Evolutionary conservation across 2,329 filamentous ascomycete genomes (phyloP), one percentile per base, ranked within the genome.

Genomic region (Aspergillus awamori): DNA sequence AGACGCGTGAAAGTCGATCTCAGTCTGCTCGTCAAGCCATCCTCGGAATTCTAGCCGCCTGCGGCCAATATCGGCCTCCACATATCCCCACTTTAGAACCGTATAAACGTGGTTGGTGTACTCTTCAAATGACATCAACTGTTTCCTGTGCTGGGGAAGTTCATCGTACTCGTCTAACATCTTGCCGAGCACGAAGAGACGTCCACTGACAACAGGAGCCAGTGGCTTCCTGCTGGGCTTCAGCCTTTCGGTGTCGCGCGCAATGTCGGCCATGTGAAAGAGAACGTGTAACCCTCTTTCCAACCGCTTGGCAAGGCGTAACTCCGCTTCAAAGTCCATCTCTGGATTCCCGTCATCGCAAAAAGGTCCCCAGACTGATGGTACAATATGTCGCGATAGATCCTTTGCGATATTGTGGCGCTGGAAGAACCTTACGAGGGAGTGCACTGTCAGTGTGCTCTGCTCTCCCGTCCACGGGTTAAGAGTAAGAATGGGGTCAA

Each of bases 401-500:
- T 58, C 58, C 15, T 56, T 53, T 11, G 70, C 68, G 5, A 68
- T 68, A 28, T 61, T 58, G 28, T 69, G 65, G 5, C 70, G 70
- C 41, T 65, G 63, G 22, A 68, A 55, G 39, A 68, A 71, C 28
- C 62, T 65, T 51, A 63, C 59, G 8, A 73, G 61, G 24, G 62
- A 67, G 53, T 68, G 62, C 28, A 73, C 65, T 15, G 67, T 71
- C 45, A 72, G 33, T 33, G 61, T 36, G 10, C 15, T 58, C 28
- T 63, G 65, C n/a, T 67, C 63, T 28, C 70, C 67, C 8, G 65
- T 72, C 53, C 56, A 61, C 6, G 66, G 65, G 28, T 72, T 62
- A 33, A 73, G 48, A 11, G 78, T 74, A 65, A 89, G 86, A 13
- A 87, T 82, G 8, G 77, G 76, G 63, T 87, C 81, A 65, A 89